Evolutionary conservation across 2,329 filamentous ascomycete genomes (phyloP).

Genomic region (Fusarium zealandicum): DNA sequence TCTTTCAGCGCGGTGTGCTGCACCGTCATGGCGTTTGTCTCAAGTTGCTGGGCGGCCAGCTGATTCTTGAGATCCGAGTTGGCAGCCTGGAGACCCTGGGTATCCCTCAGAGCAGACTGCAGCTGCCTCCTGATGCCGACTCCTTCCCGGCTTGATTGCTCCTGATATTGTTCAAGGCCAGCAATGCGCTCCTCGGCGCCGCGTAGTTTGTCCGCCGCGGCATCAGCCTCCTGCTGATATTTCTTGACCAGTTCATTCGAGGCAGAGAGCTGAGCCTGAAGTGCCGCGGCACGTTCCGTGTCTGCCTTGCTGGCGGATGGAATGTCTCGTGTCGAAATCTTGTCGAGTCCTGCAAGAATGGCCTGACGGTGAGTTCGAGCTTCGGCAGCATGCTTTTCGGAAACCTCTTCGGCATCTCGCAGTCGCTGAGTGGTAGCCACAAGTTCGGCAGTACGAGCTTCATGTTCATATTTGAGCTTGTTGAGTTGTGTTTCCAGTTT

Average conservation of each 20-base stretch:
- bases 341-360: slow-evolving; percentile 82
- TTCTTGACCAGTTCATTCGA: slow-evolving; percentile 84
- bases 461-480: slow-evolving; percentile 82
- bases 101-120: slow-evolving; percentile 82
- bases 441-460: slow-evolving; percentile 79
- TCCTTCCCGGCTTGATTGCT: slow-evolving; percentile 93
- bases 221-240: slow-evolving; percentile 88
- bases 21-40: slow-evolving; percentile 90
- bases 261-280: slow-evolving; percentile 80
- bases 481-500: slow-evolving; percentile 77
- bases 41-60: slow-evolving; percentile 84
- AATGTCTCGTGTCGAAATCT: slow-evolving; percentile 65
- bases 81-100: slow-evolving; percentile 79
- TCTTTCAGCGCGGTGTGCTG: slow-evolving; percentile 95
- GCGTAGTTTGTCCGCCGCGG: slow-evolving; percentile 85
- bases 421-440: slow-evolving; percentile 76
- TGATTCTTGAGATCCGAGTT: slow-evolving; percentile 85
- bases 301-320: slow-evolving; percentile 57
- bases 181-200: slow-evolving; percentile 96
- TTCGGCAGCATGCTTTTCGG: slow-evolving; percentile 86
- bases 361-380: slow-evolving; percentile 84
- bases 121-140: slow-evolving; percentile 89
- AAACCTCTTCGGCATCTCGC: slow-evolving; percentile 85
- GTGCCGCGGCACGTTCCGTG: slow-evolving; percentile 71
- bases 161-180: slow-evolving; percentile 94